Conservation (phyloP, 495 filamentous ascomycete genomes). For the Trichoderma erinaceum region DNA sequence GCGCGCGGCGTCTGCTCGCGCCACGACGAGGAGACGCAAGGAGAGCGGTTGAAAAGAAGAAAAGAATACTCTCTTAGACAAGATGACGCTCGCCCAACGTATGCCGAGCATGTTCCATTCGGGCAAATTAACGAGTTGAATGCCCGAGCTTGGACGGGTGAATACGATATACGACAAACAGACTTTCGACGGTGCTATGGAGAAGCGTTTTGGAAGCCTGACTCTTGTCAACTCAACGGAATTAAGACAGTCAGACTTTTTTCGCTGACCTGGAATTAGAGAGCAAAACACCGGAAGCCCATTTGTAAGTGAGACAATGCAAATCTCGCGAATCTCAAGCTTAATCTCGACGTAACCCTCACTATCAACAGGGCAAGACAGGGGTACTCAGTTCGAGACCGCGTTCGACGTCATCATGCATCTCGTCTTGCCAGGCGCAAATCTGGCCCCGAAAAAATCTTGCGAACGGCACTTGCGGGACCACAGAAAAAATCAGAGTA, state of each 20-base stretch:
- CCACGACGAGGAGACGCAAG: not conserved
- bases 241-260: too few species aligned
- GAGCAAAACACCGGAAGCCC: not conserved
- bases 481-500: too few species aligned
- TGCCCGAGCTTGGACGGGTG: not conserved
- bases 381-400: not conserved
- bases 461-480: too few species aligned
- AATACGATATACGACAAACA: not conserved
- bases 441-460: too few species aligned
- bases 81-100: not conserved
- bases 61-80: not conserved
- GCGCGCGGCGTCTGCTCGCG: not conserved
- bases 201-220: not conserved
- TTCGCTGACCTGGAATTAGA: not conserved
- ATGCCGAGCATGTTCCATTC: not conserved
- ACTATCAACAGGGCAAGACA: not conserved
- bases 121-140: not conserved
- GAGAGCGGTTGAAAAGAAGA: not conserved
- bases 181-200: not conserved
- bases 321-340: not conserved
- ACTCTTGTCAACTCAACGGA: not conserved
- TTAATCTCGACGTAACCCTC: not conserved
- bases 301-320: not conserved
- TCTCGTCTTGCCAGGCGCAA: not conserved
- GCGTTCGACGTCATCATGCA: not conserved